These are phyloP conservation scores for Nakazawaea siamensis DNA, from an alignment of 805 yeast genomes.

Conservation along the genomic window DNA sequence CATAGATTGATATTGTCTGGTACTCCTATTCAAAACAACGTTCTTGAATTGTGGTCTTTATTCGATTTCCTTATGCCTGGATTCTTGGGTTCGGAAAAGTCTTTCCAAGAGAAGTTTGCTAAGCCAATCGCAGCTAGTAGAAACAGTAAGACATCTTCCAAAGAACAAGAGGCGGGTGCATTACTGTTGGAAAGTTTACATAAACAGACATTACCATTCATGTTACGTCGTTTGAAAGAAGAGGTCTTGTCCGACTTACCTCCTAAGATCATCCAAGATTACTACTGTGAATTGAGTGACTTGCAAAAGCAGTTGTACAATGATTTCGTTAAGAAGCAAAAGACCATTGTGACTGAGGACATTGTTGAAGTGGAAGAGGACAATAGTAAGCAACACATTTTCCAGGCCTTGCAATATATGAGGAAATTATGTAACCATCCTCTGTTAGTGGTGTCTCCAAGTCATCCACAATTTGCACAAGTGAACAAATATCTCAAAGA, in stretches of 20 bases:
- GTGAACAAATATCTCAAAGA: slow-evolving; percentile 53
- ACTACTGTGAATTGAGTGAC: slow-evolving; percentile 92
- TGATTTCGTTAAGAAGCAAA: slow-evolving; percentile 84
- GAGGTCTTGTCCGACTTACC: slow-evolving; percentile 95
- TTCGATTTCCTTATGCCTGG: slow-evolving; percentile 99
- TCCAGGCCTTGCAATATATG: slow-evolving; percentile 97
- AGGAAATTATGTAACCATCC: slow-evolving; percentile 96
- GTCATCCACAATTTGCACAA: slow-evolving; percentile 74
- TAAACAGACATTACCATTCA: slow-evolving; percentile 92
- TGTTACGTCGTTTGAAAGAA: slow-evolving; percentile 92
- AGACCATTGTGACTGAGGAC: slow-evolving; percentile 59
- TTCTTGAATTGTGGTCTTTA: slow-evolving; percentile 92
- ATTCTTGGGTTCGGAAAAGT: slow-evolving; percentile 88
- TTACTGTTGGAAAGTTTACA: slow-evolving; percentile 92
- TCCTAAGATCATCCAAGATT: slow-evolving; percentile 97
- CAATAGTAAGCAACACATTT: slow-evolving; percentile 75
- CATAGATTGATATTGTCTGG: slow-evolving; percentile 91
- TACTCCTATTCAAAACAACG: slow-evolving; percentile 97
- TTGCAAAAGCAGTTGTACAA: slow-evolving; percentile 81
- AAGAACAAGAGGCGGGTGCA: slow-evolving; percentile 96
- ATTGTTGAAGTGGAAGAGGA: slow-evolving; percentile 31
- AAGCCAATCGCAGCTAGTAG: slow-evolving; percentile 94
- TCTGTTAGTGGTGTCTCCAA: slow-evolving; percentile 71
- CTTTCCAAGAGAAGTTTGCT: slow-evolving; percentile 92
- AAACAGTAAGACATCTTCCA: slow-evolving; percentile 79